A percentile compares a stretch with the other conserved stretches of the same genome.
Conservation (phyloP, 2,329 filamentous ascomycete genomes). For the Phymatotrichopsis omnivora region DNA sequence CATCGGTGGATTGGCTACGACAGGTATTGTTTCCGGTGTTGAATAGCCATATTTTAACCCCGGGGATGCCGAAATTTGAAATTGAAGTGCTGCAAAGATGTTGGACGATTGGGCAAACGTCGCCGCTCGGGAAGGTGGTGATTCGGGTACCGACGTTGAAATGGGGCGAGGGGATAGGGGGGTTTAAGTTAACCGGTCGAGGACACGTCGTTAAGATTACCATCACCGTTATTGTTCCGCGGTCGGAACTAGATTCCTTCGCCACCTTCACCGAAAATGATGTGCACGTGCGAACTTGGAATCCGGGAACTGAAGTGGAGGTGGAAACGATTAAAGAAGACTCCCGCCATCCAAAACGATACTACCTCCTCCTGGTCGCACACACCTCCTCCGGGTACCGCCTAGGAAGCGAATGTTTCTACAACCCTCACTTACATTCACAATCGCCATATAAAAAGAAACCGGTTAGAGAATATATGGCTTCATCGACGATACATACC, state of each 20-base stretch:
- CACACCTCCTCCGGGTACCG: slow-evolving; percentile 37
- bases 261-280: slow-evolving; percentile 8
- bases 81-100: slow-evolving; percentile 41
- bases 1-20: slow-evolving; percentile 53
- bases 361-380: slow-evolving; percentile 50
- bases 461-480: slow-evolving; percentile 21
- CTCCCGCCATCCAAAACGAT: slow-evolving; percentile 43
- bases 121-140: slow-evolving; percentile 38
- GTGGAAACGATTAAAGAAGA: slow-evolving; percentile 42
- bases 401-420: slow-evolving; percentile 25
- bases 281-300: slow-evolving; percentile 3
- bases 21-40: slow-evolving; percentile 50
- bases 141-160: slow-evolving; percentile 40
- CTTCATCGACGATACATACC: slow-evolving; percentile 12
- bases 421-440: slow-evolving; percentile 7
- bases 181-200: slow-evolving; percentile 32
- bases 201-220: slow-evolving; percentile 41
- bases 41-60: slow-evolving; percentile 43
- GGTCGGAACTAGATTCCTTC: slow-evolving; percentile 22
- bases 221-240: slow-evolving; percentile 44
- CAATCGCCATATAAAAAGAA: slow-evolving; percentile 4
- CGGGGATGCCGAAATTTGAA: slow-evolving; percentile 34
- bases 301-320: slow-evolving; percentile 32
- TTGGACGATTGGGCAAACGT: slow-evolving; percentile 42
- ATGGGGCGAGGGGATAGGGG: slow-evolving; percentile 36